Conservation (phyloP, 75 land plant species). For the Gnetum montanum region DNA sequence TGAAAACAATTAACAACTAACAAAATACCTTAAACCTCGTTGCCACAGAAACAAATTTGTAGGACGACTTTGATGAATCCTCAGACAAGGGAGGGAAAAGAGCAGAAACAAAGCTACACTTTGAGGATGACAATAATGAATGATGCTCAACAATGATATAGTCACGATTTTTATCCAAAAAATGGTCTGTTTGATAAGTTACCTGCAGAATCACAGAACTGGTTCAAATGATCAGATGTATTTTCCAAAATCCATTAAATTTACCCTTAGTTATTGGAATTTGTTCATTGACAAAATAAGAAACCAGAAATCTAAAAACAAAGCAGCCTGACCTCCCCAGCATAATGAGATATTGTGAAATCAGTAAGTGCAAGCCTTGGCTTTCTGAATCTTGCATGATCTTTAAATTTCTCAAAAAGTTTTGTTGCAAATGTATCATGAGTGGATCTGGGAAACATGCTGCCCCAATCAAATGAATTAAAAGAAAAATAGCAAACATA, state of each 20-base stretch:
- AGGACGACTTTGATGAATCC: conserved; percentile 78
- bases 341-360: conserved; percentile 86
- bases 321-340: conserved; percentile 74
- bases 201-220: conserved; percentile 78
- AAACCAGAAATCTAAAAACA: background rate
- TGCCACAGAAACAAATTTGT: conserved; percentile 88
- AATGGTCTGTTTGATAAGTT: conserved; percentile 85
- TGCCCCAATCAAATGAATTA: conserved; percentile 35
- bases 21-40: conserved; percentile 80
- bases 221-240: too few relatives aligned
- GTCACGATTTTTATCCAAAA: conserved; percentile 95
- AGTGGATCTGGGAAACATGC: conserved; percentile 98
- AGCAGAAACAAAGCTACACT: conserved; percentile 67
- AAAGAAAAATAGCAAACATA: background rate
- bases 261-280: too few relatives aligned
- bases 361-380: conserved; percentile 86
- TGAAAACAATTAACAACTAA: too few relatives aligned
- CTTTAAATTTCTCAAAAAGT: conserved; percentile 66
- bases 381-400: conserved; percentile 63
- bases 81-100: conserved; percentile 68
- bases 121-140: conserved; percentile 80
- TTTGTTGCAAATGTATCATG: conserved; percentile 89
- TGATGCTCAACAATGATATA: conserved; percentile 91
- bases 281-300: too few relatives aligned
- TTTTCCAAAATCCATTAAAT: too few relatives aligned